phyloP scores from a whole-genome alignment of 257 asterid genomes.

The Cinchona pubescens region DNA sequence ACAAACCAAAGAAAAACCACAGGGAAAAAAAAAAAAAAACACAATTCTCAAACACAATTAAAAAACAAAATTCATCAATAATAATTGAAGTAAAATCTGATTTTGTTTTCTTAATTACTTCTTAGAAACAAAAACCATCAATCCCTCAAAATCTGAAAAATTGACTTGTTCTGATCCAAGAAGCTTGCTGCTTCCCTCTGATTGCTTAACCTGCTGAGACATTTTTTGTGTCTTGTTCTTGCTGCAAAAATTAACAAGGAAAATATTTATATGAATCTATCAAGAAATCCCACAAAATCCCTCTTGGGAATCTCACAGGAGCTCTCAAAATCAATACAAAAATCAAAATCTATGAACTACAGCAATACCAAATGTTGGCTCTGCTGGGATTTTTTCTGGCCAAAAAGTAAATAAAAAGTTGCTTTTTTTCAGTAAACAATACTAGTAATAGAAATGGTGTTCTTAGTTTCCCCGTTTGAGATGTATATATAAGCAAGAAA shows the following conservation, averaged over 20 bases:
- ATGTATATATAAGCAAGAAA: no score
- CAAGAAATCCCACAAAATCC: no score
- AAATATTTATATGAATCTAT: background rate
- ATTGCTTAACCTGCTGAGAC: background rate
- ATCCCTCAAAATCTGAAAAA: background rate
- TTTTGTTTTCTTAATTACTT: constrained; percentile 16
- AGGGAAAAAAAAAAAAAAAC: background rate
- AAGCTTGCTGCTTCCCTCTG: background rate
- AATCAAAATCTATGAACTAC: background rate
- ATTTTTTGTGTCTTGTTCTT: background rate
- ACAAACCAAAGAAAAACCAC: background rate
- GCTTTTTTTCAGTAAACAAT: no score
- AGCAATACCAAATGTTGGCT: no score
- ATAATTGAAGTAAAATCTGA: background rate
- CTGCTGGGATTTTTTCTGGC: background rate
- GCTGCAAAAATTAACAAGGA: no score
- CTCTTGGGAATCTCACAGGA: background rate
- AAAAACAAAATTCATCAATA: background rate
- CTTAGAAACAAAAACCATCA: background rate
- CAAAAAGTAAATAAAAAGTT: background rate
- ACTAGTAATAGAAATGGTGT: no score
- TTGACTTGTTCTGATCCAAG: no score
- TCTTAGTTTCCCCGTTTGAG: no score
- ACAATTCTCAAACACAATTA: background rate
- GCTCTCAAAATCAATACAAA: background rate